These are phyloP conservation scores for Candida smagusa DNA, from an alignment of 1,139 yeast genomes.

Conservation along the genomic window DNA sequence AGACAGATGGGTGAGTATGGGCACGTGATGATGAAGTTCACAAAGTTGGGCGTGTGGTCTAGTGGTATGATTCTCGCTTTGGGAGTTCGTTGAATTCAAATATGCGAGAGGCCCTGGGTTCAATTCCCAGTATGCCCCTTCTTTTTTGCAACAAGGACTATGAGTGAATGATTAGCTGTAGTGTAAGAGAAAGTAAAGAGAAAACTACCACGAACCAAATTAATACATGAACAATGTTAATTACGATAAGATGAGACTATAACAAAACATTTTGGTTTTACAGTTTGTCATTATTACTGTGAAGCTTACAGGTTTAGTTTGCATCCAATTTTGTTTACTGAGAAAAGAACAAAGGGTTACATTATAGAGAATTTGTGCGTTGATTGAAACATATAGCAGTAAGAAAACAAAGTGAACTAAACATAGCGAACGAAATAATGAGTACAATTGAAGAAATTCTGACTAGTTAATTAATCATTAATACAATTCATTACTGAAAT, in stretches of 20 bases:
- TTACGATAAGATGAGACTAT: background rate
- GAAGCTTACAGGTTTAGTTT: no score
- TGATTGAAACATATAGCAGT: no score
- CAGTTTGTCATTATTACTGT: background rate
- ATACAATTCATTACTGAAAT: no score
- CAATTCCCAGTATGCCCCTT: slow-evolving; percentile 34
- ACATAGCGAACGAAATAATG: no score
- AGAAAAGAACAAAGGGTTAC: no score
- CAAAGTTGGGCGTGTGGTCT: slow-evolving; percentile 19
- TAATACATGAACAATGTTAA: background rate
- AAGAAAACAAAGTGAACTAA: no score
- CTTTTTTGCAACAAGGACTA: slow-evolving; percentile 9
- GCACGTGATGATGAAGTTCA: no score
- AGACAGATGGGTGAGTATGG: no score
- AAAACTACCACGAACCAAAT: background rate
- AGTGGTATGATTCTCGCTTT: slow-evolving; percentile 26
- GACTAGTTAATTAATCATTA: no score
- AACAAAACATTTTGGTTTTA: background rate
- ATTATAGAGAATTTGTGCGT: no score
- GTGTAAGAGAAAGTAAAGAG: background rate
- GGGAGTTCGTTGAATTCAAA: slow-evolving; percentile 14
- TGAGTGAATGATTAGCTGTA: background rate
- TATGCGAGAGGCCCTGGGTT: slow-evolving; percentile 36
- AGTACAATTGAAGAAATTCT: no score
- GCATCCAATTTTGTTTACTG: no score